These are phyloP conservation scores for Lepiota subincarnata DNA, from an alignment of 768 basidiomycete species.

Conservation along the genomic window DNA sequence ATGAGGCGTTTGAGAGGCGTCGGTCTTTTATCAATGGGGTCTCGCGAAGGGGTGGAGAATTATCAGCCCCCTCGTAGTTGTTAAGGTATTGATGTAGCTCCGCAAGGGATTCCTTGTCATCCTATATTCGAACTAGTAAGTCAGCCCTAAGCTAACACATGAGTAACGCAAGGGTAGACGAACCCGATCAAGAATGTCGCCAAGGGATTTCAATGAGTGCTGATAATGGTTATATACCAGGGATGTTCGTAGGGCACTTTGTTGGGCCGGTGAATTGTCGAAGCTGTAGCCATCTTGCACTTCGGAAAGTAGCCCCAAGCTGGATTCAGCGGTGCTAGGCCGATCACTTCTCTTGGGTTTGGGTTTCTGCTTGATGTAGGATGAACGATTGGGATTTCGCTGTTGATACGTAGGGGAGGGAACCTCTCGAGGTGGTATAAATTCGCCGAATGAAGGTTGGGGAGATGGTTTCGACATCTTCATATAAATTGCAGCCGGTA, in stretches of 20 bases:
- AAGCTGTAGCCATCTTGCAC: constrained; percentile 11
- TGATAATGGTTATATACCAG: constrained; percentile 72
- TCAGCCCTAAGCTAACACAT: constrained; percentile 8
- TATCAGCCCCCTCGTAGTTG: constrained; percentile 19
- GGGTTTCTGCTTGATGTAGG: constrained; percentile 40
- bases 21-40: constrained; percentile 18
- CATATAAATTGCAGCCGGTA: constrained; percentile 18
- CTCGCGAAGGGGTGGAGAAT: constrained; percentile 5
- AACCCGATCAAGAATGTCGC: constrained; percentile 77
- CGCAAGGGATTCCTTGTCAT: constrained; percentile 69
- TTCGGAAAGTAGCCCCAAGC: constrained; percentile 42
- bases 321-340: constrained; percentile 66
- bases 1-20: constrained; percentile 32
- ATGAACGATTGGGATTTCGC: constrained; percentile 46
- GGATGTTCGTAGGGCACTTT: constrained; percentile 29
- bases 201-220: constrained; percentile 75
- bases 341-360: constrained; percentile 44
- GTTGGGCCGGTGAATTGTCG: constrained; percentile 13
- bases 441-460: constrained; percentile 17
- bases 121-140: constrained; percentile 33
- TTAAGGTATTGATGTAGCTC: constrained; percentile 71
- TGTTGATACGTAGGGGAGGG: constrained; percentile 19
- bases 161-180: constrained; percentile 22
- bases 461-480: constrained; percentile 10
- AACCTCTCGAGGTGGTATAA: constrained; percentile 16